phyloP scores from a whole-genome alignment of 2,329 filamentous ascomycete genomes.

The Sordariomycetes sp. region DNA sequence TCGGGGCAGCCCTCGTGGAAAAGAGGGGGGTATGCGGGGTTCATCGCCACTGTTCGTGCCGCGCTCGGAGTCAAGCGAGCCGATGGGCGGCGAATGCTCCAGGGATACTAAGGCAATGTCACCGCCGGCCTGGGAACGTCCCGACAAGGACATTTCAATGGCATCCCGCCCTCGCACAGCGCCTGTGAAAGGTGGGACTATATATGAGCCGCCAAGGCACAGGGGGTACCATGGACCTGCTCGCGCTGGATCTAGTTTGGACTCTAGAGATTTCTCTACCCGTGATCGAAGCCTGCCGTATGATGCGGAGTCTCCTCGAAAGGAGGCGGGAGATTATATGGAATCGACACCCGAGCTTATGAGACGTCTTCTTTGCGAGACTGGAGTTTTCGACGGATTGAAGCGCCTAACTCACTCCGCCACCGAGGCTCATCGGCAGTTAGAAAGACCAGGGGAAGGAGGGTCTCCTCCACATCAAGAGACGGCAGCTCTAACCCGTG shows the following conservation, averaged over 20 bases:
- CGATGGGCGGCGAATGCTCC: not conserved
- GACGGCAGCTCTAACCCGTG: not conserved
- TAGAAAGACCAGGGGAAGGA: not conserved
- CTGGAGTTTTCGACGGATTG: not conserved
- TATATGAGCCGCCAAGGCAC: not conserved
- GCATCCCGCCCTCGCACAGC: not conserved
- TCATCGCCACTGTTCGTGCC: not conserved
- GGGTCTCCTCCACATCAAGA: not conserved
- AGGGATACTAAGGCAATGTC: not conserved
- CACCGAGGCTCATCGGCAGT: not conserved
- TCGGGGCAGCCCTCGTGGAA: slow-evolving; percentile 5
- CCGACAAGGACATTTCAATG: not conserved
- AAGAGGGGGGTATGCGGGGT: slow-evolving; percentile 18
- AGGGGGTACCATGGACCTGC: not conserved
- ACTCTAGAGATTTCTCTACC: not conserved
- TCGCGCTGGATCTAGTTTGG: not conserved
- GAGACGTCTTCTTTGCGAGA: not conserved
- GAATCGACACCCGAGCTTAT: not conserved
- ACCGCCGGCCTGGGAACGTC: not conserved
- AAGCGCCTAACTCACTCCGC: not conserved
- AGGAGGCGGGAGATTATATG: not conserved
- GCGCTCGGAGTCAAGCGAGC: not conserved
- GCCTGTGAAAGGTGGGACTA: not conserved
- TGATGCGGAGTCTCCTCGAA: not conserved
- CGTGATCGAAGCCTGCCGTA: not conserved